phyloP scores from a whole-genome alignment of 2,329 filamentous ascomycete genomes.

The Grosmannia huntii region DNA sequence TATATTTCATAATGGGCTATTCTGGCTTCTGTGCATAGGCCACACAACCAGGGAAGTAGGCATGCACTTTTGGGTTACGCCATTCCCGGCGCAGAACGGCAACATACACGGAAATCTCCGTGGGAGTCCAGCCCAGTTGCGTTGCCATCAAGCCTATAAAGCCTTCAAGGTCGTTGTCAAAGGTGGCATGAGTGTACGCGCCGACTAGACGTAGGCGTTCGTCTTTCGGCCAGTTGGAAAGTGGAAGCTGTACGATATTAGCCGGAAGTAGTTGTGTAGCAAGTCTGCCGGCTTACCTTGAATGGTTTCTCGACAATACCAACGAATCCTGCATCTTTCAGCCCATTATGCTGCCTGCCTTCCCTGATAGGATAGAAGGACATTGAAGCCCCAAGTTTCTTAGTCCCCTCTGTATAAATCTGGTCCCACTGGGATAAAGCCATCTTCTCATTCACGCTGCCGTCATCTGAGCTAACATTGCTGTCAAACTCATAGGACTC shows the following conservation, averaged over 20 bases:
- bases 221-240: slow-evolving; percentile 22
- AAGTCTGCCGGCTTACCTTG: slow-evolving; percentile 4
- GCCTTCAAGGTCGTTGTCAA: slow-evolving; percentile 11
- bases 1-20: too few species aligned
- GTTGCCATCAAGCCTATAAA: slow-evolving; percentile 9
- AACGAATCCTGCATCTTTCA: background rate
- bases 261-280: too few species aligned
- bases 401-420: background rate
- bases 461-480: slow-evolving; percentile 15
- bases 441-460: slow-evolving; percentile 7
- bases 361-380: background rate
- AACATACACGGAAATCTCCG: slow-evolving; percentile 9
- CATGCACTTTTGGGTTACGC: slow-evolving; percentile 6
- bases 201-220: slow-evolving; percentile 16
- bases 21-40: slow-evolving; percentile 10
- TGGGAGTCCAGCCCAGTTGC: slow-evolving; percentile 11
- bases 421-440: slow-evolving; percentile 13
- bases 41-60: slow-evolving; percentile 6
- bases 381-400: background rate
- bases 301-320: background rate
- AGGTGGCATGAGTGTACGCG: slow-evolving; percentile 4
- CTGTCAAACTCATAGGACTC: slow-evolving; percentile 11
- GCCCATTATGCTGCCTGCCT: background rate
- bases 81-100: slow-evolving; percentile 11
- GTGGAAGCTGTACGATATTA: background rate